These are phyloP conservation scores for Cornus controversa DNA, from an alignment of 148 eudicot species.

Conservation along the genomic window DNA sequence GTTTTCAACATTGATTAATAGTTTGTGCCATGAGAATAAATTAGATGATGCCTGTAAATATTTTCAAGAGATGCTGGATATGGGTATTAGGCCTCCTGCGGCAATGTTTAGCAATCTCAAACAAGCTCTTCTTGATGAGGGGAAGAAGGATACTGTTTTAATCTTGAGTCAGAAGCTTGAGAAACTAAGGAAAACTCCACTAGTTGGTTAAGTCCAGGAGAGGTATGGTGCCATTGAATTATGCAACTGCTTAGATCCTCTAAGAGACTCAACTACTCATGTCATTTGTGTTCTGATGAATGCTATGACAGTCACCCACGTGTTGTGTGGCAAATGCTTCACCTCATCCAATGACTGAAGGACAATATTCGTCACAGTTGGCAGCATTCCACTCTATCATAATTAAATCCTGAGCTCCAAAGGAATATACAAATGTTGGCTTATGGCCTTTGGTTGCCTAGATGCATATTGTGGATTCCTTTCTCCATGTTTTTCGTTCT, in stretches of 20 bases:
- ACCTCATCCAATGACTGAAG: no score
- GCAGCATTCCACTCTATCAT: no score
- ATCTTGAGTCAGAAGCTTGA: conserved; percentile 53
- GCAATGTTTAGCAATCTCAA: conserved; percentile 59
- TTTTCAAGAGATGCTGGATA: conserved; percentile 70
- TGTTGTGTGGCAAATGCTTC: no score
- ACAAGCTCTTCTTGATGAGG: conserved; percentile 57
- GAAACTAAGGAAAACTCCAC: conserved; percentile 41
- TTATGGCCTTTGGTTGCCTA: no score
- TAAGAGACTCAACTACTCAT: neutral
- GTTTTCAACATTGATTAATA: conserved; percentile 63
- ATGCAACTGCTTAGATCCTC: neutral
- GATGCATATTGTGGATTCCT: no score
- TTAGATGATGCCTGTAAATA: conserved; percentile 67
- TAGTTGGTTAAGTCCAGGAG: conserved; percentile 31
- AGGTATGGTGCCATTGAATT: neutral
- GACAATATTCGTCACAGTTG: no score
- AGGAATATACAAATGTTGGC: no score
- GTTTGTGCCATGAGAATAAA: conserved; percentile 57
- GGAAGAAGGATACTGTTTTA: conserved; percentile 56
- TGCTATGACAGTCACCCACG: no score
- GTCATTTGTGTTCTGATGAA: neutral
- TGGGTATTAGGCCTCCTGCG: conserved; percentile 86
- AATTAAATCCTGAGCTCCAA: no score
- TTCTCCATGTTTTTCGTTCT: no score